phyloP scores from a whole-genome alignment of 768 basidiomycete genomes.

The Podaxis sp. region DNA sequence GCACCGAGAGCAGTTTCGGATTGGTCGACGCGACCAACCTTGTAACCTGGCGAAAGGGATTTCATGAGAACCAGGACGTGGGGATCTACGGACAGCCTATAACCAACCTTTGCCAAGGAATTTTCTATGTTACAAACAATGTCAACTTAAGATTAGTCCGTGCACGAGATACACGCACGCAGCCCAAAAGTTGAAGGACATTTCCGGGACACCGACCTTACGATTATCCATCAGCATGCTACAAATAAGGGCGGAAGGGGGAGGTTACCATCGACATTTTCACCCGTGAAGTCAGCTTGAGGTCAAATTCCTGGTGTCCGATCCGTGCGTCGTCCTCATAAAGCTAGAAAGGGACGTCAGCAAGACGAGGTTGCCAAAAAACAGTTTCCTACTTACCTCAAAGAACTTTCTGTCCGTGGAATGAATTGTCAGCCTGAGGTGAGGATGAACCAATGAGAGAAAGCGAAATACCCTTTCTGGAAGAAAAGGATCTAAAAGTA shows the following conservation, averaged over 20 bases:
- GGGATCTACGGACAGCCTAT: neutral
- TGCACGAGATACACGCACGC: slow-evolving; percentile 49
- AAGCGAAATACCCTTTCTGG: slow-evolving; percentile 80
- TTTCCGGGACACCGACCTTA: slow-evolving; percentile 94
- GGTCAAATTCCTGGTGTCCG: slow-evolving; percentile 92
- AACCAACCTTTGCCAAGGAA: slow-evolving; percentile 75
- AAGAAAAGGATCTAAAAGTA: slow-evolving; percentile 79
- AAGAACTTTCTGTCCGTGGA: slow-evolving; percentile 62
- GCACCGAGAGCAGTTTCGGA: slow-evolving; percentile 95
- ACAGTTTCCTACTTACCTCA: slow-evolving; percentile 44
- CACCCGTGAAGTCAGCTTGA: slow-evolving; percentile 88
- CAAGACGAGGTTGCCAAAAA: neutral
- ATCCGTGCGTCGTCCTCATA: slow-evolving; percentile 95
- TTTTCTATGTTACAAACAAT: slow-evolving; percentile 44
- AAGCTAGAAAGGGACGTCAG: slow-evolving; percentile 39
- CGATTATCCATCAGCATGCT: neutral
- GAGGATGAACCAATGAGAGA: neutral
- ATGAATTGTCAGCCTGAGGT: neutral
- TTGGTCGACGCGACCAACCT: slow-evolving; percentile 96
- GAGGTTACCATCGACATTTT: slow-evolving; percentile 95
- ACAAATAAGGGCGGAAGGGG: neutral
- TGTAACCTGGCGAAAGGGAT: slow-evolving; percentile 58
- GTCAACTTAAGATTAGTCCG: neutral
- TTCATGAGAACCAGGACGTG: neutral
- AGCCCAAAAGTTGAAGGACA: slow-evolving; percentile 90